Percentiles rank a stretch among this genome's conserved stretches.
phyloP scores from a whole-genome alignment of 208 protist species.

The Trypanosoma lewisi region DNA sequence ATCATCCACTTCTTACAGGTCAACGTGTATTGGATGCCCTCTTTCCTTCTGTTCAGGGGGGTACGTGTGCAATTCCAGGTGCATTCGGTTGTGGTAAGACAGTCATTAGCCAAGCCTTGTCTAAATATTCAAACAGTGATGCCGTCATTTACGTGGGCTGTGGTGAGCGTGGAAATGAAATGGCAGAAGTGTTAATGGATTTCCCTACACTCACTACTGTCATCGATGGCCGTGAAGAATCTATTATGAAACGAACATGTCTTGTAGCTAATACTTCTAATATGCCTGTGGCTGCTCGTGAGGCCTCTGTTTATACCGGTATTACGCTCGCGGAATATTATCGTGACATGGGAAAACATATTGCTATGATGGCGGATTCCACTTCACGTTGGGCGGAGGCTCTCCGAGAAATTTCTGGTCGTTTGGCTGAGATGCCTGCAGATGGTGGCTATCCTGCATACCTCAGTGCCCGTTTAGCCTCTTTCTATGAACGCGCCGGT shows the following conservation, averaged over 20 bases:
- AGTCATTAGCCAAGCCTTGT: conserved; percentile 99
- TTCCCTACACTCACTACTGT: conserved; percentile 98
- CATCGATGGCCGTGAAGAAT: conserved; percentile 95
- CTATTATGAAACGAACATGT: conserved; percentile 99
- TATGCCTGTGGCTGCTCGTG: conserved; percentile 99
- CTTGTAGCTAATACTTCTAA: conserved; percentile 99
- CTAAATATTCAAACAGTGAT: conserved; percentile 99
- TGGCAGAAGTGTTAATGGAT: conserved; percentile 99
- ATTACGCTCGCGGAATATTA: conserved; percentile 99
- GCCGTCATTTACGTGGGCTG: conserved; percentile 99
- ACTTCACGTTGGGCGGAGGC: conserved; percentile 99
- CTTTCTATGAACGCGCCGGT: conserved; percentile 99
- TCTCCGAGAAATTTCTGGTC: conserved; percentile 99
- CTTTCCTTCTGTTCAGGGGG: conserved; percentile 99
- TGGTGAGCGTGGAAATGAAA: conserved; percentile 99
- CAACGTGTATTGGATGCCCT: conserved; percentile 99
- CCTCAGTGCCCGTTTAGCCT: conserved; percentile 98
- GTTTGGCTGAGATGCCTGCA: conserved; percentile 99
- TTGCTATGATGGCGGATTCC: conserved; percentile 99
- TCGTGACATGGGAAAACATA: conserved; percentile 99
- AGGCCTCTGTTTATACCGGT: conserved; percentile 99
- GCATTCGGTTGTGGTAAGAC: conserved; percentile 99
- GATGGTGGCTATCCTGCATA: conserved; percentile 99
- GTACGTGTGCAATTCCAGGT: conserved; percentile 99
- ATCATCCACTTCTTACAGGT: conserved; percentile 98